phyloP scores from a whole-genome alignment of 2,329 filamentous ascomycete species.

The Fusarium sp. region DNA sequence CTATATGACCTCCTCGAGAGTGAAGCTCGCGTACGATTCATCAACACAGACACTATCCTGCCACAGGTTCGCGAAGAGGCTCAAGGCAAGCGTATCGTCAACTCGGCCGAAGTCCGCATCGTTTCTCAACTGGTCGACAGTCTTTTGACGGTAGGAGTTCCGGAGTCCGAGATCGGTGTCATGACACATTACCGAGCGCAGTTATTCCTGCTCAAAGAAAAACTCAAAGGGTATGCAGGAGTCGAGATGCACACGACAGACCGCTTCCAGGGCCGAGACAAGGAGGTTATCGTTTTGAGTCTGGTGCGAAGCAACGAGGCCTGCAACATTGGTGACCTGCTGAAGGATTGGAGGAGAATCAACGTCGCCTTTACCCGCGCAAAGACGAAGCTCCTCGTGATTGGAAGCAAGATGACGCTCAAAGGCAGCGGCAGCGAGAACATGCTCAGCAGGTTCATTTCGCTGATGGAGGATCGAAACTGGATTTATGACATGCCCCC shows the following conservation, averaged over 20 bases:
- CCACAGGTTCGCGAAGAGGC: conserved; percentile 76
- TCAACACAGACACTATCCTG: conserved; percentile 86
- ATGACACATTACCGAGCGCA: conserved; percentile 98
- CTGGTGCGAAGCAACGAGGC: conserved; percentile 89
- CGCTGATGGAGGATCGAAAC: conserved; percentile 78
- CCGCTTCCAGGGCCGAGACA: conserved; percentile 96
- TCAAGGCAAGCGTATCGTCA: conserved; percentile 88
- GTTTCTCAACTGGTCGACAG: conserved; percentile 84
- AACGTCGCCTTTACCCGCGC: conserved; percentile 97
- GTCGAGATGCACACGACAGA: conserved; percentile 98
- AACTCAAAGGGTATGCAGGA: conserved; percentile 68
- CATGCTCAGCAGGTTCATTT: conserved; percentile 81
- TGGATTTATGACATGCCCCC: conserved; percentile 83
- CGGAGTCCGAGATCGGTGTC: conserved; percentile 84
- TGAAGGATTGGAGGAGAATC: conserved; percentile 92
- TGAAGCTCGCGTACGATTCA: conserved; percentile 80
- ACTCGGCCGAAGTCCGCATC: conserved; percentile 83
- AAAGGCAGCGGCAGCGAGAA: conserved; percentile 78
- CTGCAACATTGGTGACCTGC: conserved; percentile 86
- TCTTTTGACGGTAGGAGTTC: conserved; percentile 80
- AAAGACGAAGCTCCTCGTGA: conserved; percentile 88
- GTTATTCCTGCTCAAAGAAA: conserved; percentile 82
- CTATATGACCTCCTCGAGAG: conserved; percentile 78
- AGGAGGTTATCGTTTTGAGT: conserved; percentile 88
- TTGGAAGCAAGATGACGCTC: conserved; percentile 85